These are phyloP conservation scores for Globisporangium emineosum DNA, from an alignment of 352 stramenopile species.

Conservation along the genomic window DNA sequence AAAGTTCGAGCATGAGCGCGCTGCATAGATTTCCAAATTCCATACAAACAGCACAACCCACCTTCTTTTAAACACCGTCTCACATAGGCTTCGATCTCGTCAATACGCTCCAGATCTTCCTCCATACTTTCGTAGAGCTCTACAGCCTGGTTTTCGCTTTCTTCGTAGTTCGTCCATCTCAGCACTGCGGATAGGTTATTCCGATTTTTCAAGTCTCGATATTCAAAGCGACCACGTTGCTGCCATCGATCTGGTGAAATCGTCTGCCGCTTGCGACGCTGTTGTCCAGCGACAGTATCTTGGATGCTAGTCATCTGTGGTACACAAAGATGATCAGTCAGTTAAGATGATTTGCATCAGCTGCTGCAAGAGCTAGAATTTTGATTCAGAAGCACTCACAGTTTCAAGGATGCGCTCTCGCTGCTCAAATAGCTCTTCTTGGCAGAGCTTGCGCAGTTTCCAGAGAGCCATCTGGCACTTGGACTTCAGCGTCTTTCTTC, in stretches of 20 bases:
- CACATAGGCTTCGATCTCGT: slow-evolving; percentile 45
- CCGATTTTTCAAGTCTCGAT: neutral
- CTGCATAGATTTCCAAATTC: neutral
- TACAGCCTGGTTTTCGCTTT: slow-evolving; percentile 15
- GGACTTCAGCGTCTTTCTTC: slow-evolving; percentile 15
- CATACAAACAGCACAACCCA: slow-evolving; percentile 10
- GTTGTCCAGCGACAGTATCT: slow-evolving; percentile 20
- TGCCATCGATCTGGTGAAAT: slow-evolving; percentile 1
- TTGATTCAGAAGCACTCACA: slow-evolving; percentile 15
- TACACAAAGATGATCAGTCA: neutral
- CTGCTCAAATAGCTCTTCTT: slow-evolving; percentile 50
- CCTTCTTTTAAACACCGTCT: slow-evolving; percentile 41
- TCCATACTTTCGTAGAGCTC: slow-evolving; percentile 51
- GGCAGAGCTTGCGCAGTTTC: slow-evolving; percentile 58
- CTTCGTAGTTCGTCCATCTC: neutral
- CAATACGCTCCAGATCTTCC: slow-evolving; percentile 49
- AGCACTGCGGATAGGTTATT: neutral
- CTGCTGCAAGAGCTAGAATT: neutral
- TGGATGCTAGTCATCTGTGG: slow-evolving; percentile 28
- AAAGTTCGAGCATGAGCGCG: neutral
- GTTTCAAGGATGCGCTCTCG: slow-evolving; percentile 33
- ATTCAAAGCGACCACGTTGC: neutral
- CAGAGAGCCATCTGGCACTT: slow-evolving; percentile 48
- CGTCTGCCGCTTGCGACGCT: slow-evolving; percentile 11
- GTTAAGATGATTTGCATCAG: neutral